Percentiles rank a stretch among this genome's conserved stretches.
Conservation (phyloP, 768 basidiomycete genomes). For the Hemileccinum rubropunctum region DNA sequence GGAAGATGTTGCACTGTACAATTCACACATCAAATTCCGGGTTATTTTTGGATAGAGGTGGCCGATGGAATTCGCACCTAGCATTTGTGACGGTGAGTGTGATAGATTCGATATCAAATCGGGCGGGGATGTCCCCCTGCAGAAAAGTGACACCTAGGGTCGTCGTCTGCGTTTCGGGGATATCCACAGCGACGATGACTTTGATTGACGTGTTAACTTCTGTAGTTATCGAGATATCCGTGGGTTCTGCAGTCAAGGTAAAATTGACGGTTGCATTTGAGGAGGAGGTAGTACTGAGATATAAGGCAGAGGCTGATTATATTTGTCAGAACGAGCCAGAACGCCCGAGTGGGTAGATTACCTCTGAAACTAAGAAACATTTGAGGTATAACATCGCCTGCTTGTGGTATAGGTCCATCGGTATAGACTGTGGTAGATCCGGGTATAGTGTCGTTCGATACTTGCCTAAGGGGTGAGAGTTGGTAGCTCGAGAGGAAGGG, state of each 20-base stretch:
- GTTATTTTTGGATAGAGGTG: background rate
- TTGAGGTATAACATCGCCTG: slow-evolving; percentile 49
- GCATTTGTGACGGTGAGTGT: slow-evolving; percentile 36
- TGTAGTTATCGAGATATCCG: slow-evolving; percentile 34
- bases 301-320: slow-evolving; percentile 41
- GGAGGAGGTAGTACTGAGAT: slow-evolving; percentile 39
- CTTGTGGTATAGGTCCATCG: slow-evolving; percentile 41
- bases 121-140: slow-evolving; percentile 23
- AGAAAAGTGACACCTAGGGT: slow-evolving; percentile 43
- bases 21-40: background rate
- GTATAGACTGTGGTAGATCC: slow-evolving; percentile 32
- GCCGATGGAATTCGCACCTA: slow-evolving; percentile 26
- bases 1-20: slow-evolving; percentile 25
- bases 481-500: background rate
- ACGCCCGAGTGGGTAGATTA: slow-evolving; percentile 15
- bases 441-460: slow-evolving; percentile 11
- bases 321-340: slow-evolving; percentile 4
- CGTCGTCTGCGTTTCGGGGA: slow-evolving; percentile 39
- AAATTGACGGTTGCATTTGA: slow-evolving; percentile 56
- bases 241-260: slow-evolving; percentile 40
- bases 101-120: slow-evolving; percentile 39
- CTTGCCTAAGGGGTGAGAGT: slow-evolving; percentile 19
- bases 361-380: slow-evolving; percentile 58
- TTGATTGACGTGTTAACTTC: slow-evolving; percentile 42
- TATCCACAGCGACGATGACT: slow-evolving; percentile 37